phyloP scores from a whole-genome alignment of 768 basidiomycete genomes.

The Pleurotus platypus region DNA sequence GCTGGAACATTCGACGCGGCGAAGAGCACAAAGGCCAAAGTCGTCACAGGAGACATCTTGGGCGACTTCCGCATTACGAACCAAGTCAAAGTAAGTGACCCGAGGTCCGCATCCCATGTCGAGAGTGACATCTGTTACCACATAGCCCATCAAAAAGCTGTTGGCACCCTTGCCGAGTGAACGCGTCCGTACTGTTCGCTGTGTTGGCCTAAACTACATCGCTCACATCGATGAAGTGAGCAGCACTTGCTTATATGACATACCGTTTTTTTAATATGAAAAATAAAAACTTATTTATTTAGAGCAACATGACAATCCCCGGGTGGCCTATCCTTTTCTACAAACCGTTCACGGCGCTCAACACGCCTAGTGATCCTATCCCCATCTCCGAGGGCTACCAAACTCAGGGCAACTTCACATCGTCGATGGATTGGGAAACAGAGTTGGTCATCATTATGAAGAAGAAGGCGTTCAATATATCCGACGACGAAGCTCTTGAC shows the following conservation, averaged over 20 bases:
- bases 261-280: too few species aligned
- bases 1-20: slow-evolving; percentile 26
- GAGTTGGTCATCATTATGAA: slow-evolving; percentile 40
- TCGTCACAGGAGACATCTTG: slow-evolving; percentile 32
- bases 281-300: not conserved
- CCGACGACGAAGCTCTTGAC: slow-evolving; percentile 35
- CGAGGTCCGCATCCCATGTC: not conserved
- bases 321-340: slow-evolving; percentile 33
- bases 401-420: slow-evolving; percentile 36
- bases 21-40: slow-evolving; percentile 25
- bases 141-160: slow-evolving; percentile 28
- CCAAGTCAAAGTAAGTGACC: slow-evolving; percentile 25
- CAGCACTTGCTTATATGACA: not conserved
- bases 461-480: slow-evolving; percentile 38
- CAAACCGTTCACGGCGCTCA: slow-evolving; percentile 32
- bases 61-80: slow-evolving; percentile 31
- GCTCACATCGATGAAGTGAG: slow-evolving; percentile 28
- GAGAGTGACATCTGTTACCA: not conserved
- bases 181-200: slow-evolving; percentile 30
- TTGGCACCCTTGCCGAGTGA: slow-evolving; percentile 31
- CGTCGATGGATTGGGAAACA: slow-evolving; percentile 38
- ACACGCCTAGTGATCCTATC: slow-evolving; percentile 30
- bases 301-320: slow-evolving; percentile 31
- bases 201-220: slow-evolving; percentile 33
- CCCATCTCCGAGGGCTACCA: slow-evolving; percentile 34